These are phyloP conservation scores for Cladosporium colombiae DNA, from an alignment of 2,329 filamentous ascomycete species.

Conservation along the genomic window DNA sequence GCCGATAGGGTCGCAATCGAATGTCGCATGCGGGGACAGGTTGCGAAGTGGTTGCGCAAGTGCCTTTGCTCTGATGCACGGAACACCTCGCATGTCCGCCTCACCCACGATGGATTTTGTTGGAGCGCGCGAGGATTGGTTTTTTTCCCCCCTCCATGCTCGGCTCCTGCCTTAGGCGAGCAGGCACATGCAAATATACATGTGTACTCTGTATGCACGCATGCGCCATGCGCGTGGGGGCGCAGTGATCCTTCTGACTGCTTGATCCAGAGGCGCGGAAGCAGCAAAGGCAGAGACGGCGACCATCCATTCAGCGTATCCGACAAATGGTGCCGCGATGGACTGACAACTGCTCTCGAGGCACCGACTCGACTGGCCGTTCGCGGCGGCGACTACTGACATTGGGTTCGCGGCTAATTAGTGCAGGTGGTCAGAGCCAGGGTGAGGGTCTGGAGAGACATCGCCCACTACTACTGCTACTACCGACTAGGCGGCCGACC, in stretches of 20 bases:
- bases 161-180: neutral
- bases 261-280: neutral
- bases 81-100: conserved; percentile 1
- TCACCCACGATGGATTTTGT: neutral
- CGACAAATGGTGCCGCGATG: neutral
- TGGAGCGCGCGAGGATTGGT: neutral
- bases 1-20: conserved; percentile 3
- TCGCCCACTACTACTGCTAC: neutral
- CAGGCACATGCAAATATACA: conserved; percentile 3
- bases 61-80: neutral
- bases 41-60: neutral
- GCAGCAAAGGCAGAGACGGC: neutral
- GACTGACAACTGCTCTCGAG: neutral
- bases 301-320: neutral
- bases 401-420: conserved; percentile 10
- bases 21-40: conserved; percentile 5
- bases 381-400: neutral
- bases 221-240: conserved; percentile 6
- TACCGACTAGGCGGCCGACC: neutral
- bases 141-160: neutral
- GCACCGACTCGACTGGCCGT: neutral
- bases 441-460: conserved; percentile 7
- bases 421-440: neutral
- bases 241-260: conserved; percentile 6
- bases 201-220: neutral